Percentiles rank a stretch among this genome's conserved stretches.
Evolutionary conservation across 140 eudicot genomes (phyloP).

Genomic region (Anethum foeniculum): DNA sequence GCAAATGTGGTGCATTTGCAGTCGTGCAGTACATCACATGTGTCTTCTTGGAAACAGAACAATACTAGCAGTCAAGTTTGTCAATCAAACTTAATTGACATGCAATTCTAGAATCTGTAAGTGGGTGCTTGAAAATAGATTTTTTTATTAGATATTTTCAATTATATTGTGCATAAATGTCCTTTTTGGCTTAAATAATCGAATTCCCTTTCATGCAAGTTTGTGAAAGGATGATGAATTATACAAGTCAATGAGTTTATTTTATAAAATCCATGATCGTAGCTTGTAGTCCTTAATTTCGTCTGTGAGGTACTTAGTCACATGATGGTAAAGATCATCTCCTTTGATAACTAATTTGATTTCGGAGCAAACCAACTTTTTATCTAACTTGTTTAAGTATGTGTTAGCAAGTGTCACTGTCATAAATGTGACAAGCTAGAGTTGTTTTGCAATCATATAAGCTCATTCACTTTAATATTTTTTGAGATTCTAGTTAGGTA

Average conservation of each 20-base stretch:
- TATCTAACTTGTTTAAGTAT: neutral
- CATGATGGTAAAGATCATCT: neutral
- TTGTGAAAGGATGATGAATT: neutral
- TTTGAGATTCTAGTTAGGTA: neutral
- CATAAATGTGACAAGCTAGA: neutral
- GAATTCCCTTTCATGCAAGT: neutral
- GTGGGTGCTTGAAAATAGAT: slow-evolving; percentile 21
- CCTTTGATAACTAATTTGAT: neutral
- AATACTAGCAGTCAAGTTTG: no score
- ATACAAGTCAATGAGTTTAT: neutral
- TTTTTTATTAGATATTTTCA: neutral
- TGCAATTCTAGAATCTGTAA: slow-evolving; percentile 79
- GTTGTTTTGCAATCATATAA: neutral
- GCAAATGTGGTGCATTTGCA: no score
- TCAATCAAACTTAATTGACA: slow-evolving; percentile 7
- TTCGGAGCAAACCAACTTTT: neutral
- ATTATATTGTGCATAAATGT: neutral
- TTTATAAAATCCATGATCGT: neutral
- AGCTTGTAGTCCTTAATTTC: neutral
- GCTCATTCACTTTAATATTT: neutral
- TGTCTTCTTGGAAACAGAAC: no score
- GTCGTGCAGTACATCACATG: no score
- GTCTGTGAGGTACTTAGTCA: neutral
- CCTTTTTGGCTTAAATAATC: neutral
- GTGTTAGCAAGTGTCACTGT: neutral